Base-by-base conservation (phyloP, 768 basidiomycete species). In the Lactarius sp. region DNA sequence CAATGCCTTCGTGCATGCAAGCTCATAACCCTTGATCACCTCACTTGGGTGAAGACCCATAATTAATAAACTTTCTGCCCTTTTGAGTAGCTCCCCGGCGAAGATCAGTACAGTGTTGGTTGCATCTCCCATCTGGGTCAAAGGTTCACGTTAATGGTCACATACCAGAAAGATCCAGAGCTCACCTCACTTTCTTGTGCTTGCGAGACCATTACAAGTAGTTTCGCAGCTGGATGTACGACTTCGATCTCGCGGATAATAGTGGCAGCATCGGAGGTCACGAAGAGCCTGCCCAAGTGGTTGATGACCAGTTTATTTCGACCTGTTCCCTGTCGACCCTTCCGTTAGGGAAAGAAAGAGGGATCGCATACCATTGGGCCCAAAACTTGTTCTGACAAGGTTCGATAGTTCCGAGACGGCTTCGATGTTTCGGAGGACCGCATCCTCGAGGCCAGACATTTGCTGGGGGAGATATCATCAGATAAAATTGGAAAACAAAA, bases 41-140 rank as follows among this genome's bases (percentile, higher is more conserved):
- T 99, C 97, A 71, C 91, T 94, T 4, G 97, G 96, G 75, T 98
- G 95, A 36, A 99, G 81, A 47, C 97, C 97, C 94, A 98, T 96
- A 42, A 94, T 81, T 56, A 99, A 82, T 36, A 99, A 83, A 68
- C 88, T 82, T 72, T 98, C 97, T 0, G 96, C 89, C 69, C 90
- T 89, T 76, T 96, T 97, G 69, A 98, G 80, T 53, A 99, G 80
- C 76, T 98, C 96, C 58, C 97, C 97, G 22, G 91, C 94, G 46
- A 99, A 78, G 70, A 99, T 98, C 72, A 99, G 77, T 52, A 98
- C 95, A 71, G 90, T 81, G 75, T 98, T 99, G 53, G 97, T 98
- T 49, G 93, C 86, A 78, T 98, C 96, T 61, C 97, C 97, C 92
- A 97, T 94, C 94, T 72, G 60, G 9, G 9, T n/a, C 14, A 18